phyloP scores from a whole-genome alignment of 352 stramenopile genomes.

The Phytophthora citricola region DNA sequence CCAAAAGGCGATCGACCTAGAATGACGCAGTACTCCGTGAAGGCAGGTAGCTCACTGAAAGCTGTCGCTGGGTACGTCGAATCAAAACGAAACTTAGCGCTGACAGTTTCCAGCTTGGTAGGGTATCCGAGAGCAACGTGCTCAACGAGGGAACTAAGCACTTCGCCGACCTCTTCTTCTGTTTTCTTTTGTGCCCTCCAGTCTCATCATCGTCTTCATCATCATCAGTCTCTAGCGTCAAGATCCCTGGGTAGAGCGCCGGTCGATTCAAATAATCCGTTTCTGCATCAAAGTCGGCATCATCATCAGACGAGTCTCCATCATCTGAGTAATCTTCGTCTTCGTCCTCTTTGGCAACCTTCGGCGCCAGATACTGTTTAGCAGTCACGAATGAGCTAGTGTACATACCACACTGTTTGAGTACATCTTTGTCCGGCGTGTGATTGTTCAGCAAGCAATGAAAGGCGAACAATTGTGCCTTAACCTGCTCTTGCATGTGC shows the following conservation, averaged over 20 bases:
- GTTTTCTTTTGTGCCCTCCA: slow-evolving; percentile 59
- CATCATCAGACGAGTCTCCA: slow-evolving; percentile 68
- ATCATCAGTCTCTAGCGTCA: slow-evolving; percentile 52
- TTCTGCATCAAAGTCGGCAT: slow-evolving; percentile 76
- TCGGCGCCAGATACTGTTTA: slow-evolving; percentile 69
- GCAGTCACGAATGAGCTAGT: slow-evolving; percentile 84
- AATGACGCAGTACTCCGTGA: slow-evolving; percentile 81
- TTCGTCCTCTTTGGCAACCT: slow-evolving; percentile 58
- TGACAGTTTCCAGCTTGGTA: slow-evolving; percentile 49
- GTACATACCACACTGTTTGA: slow-evolving; percentile 88
- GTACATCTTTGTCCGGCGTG: slow-evolving; percentile 80
- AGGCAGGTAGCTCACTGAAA: slow-evolving; percentile 54
- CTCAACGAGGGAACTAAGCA: slow-evolving; percentile 82
- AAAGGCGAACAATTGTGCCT: slow-evolving; percentile 89
- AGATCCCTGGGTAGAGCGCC: slow-evolving; percentile 66
- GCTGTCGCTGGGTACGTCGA: slow-evolving; percentile 59
- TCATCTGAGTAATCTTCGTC: slow-evolving; percentile 85
- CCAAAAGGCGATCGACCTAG: slow-evolving; percentile 71
- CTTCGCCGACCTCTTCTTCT: slow-evolving; percentile 73
- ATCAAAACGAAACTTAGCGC: slow-evolving; percentile 54
- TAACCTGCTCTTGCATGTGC: slow-evolving; percentile 88
- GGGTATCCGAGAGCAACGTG: slow-evolving; percentile 85
- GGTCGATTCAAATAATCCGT: slow-evolving; percentile 40
- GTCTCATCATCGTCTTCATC: slow-evolving; percentile 53
- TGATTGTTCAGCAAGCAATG: slow-evolving; percentile 91